A percentile compares a stretch with the other conserved stretches of the same genome.
Conservation (phyloP, 169 alveolate genomes). For the Cryptosporidium meleagridis region DNA sequence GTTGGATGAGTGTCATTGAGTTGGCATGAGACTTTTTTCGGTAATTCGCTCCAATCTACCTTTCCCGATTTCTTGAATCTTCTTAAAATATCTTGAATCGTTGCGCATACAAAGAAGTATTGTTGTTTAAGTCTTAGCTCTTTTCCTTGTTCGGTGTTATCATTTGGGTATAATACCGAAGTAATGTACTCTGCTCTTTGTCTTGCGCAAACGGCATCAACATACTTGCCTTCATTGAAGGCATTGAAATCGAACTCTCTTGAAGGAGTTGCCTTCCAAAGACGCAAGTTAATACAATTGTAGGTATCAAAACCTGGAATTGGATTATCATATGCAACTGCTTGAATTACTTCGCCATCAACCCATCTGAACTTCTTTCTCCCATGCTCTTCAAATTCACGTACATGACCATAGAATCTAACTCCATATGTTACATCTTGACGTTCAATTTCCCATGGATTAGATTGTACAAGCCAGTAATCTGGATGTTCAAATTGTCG, state of each 20-base stretch:
- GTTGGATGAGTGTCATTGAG: constrained; percentile 97
- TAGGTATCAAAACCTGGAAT: constrained; percentile 95
- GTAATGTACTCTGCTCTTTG: constrained; percentile 94
- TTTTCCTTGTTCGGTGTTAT: constrained; percentile 91
- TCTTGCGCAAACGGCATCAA: constrained; percentile 89
- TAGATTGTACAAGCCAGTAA: constrained; percentile 92
- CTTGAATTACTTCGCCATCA: constrained; percentile 93
- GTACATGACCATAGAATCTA: constrained; percentile 91
- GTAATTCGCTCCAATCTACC: constrained; percentile 90
- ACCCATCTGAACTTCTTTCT: constrained; percentile 88
- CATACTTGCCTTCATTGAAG: constrained; percentile 92
- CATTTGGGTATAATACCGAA: constrained; percentile 96
- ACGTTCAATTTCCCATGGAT: constrained; percentile 96
- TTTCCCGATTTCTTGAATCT: constrained; percentile 88
- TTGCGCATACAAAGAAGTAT: constrained; percentile 95
- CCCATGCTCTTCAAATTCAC: constrained; percentile 82
- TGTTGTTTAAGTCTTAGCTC: constrained; percentile 94
- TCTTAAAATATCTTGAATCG: constrained; percentile 90
- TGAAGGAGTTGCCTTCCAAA: constrained; percentile 92
- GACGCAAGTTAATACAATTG: constrained; percentile 92
- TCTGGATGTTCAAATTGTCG: constrained; percentile 95
- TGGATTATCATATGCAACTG: constrained; percentile 96
- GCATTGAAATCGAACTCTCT: constrained; percentile 92
- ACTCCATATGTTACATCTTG: constrained; percentile 93
- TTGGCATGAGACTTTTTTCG: constrained; percentile 87